Base-by-base conservation (phyloP, 441 rosid genomes). In the Omphalea diandra region DNA sequence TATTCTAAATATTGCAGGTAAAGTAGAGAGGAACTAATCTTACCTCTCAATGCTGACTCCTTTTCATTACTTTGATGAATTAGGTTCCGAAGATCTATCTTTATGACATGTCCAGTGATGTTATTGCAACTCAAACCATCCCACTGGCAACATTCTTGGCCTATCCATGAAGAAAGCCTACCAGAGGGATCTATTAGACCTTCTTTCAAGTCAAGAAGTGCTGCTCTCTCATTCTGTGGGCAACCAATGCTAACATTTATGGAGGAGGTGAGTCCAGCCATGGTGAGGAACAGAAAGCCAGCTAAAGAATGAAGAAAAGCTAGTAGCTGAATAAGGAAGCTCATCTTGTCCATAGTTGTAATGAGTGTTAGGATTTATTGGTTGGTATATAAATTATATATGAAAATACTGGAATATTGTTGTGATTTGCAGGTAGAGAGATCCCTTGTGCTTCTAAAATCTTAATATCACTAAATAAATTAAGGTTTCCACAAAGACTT, bases 121-220 rank as follows among this genome's bases (percentile, higher is more conserved):
- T 29, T 54, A 63, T 18, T 41, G 68, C 76, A 69, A 18, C 24
- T 4, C 0, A 76, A 58, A 0, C 80, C 80, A 5, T 2, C 0
- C 83, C 86, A 81, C 17, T 47, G 18, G 63, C 86, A 72, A 68
- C 83, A 80, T 20, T 78, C 68, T 54, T 60, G 70, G 17, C 81
- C 81, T 5, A 29, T 26, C 83, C 83, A 81, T 9, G 83, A 76
- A 65, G 78, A 74, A 41, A 83, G 79, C 67, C 72, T 29, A 32
- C 63, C 68, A 11, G 79, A 76, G 0, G 76, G 76, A 71, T 78
- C 82, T 15, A 14, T n/a, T 14, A 80, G 74, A 20, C 63, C 71
- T 27, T 36, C 22, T 65, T 76, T 76, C 71, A 78, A 65, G 11
- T 43, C 35, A 18, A 75, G 67, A 20, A 77, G 80, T 18, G 78